phyloP scores from a whole-genome alignment of 371 early-diverging fungal species.

The Polyrhizophydium stewartii region DNA sequence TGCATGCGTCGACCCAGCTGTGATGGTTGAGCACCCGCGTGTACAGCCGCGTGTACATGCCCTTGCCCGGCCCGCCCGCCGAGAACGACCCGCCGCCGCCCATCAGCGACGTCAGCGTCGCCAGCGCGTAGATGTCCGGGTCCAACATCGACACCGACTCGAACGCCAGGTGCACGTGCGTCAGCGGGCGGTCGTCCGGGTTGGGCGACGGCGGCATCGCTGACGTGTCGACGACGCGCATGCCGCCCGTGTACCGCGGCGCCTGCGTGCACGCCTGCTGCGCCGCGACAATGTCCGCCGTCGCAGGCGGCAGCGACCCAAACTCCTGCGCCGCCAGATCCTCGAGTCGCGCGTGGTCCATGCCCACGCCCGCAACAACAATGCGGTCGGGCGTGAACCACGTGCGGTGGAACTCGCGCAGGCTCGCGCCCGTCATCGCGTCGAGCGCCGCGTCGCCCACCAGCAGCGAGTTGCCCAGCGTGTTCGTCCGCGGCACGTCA shows the following conservation, averaged over 20 bases:
- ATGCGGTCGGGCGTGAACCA: constrained; percentile 90
- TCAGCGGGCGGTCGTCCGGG: constrained; percentile 61
- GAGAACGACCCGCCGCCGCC: constrained; percentile 97
- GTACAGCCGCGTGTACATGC: constrained; percentile 96
- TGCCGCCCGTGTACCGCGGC: constrained; percentile 76
- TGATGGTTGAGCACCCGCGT: constrained; percentile 91
- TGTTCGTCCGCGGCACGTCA: constrained; percentile 41
- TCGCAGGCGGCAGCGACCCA: constrained; percentile 45
- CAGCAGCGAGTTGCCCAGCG: constrained; percentile 80
- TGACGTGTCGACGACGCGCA: constrained; percentile 58
- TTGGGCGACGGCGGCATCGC: constrained; percentile 36
- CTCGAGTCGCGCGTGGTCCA: constrained; percentile 77
- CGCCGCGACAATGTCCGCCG: constrained; percentile 21
- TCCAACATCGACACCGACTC: constrained; percentile 75
- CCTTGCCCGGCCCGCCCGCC: constrained; percentile 98
- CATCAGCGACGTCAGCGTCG: constrained; percentile 83
- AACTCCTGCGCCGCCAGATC: constrained; percentile 63
- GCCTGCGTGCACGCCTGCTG: constrained; percentile 10
- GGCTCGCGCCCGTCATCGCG: constrained; percentile 59
- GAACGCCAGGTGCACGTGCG: constrained; percentile 87
- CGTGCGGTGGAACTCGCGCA: constrained; percentile 63
- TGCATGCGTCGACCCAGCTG: constrained; percentile 90
- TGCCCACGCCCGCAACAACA: constrained; percentile 86
- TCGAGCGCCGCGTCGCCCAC: constrained; percentile 63
- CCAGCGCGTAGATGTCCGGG: constrained; percentile 87